Base-by-base conservation (phyloP, 2,329 filamentous ascomycete species). In the Hirsutella rhossiliensis region DNA sequence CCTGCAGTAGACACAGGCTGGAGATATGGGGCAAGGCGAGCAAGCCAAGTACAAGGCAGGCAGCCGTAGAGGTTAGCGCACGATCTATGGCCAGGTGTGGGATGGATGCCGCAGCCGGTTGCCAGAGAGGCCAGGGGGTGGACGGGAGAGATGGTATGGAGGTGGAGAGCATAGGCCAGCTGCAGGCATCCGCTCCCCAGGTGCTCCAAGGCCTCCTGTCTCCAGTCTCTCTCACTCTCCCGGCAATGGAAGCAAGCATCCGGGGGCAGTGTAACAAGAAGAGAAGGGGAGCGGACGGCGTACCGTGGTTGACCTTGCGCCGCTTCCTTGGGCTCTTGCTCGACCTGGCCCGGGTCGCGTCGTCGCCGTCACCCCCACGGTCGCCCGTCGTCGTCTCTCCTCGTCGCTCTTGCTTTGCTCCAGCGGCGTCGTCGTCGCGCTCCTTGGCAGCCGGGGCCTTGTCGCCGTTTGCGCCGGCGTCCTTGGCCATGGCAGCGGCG, bases 281-380 rank as follows among this genome's bases (percentile, higher is more conserved):
- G 15, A 27, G 7, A 11, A n/a, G 27, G 29, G 28, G 39, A 32
- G 40, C 12, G 20, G 5, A 17, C 23, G 46, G 65, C 80, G 69
- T 78, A 89, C 85, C 85, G 68, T 90, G 85, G 70, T 88, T 89
- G 54, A 90, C 85, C 70, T 90, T 90, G 71, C 85, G 83, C 67
- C 85, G 76, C 73, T 88, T 89, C 70, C 87, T 89, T 41, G 82
- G 80, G 61, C 78, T 84, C 63, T 75, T 73, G 52, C 66, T 54
- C 18, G 44, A 27, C 39, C 40, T 38, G 6, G 31, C 23, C 3
- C 42, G 29, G 29, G 40, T 15, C 19, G 30, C 17, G 29, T 18
- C 29, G 38, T 37, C 44, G 32, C 31, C 27, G 13, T 39, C 32
- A 27, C 8, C 20, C 27, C n/a, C 34, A 11, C 34, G 3, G 34